A percentile compares a stretch with the other conserved stretches of the same genome.
Evolutionary conservation across 768 basidiomycete species (phyloP).

Genomic region (Mycena capillaripes): DNA sequence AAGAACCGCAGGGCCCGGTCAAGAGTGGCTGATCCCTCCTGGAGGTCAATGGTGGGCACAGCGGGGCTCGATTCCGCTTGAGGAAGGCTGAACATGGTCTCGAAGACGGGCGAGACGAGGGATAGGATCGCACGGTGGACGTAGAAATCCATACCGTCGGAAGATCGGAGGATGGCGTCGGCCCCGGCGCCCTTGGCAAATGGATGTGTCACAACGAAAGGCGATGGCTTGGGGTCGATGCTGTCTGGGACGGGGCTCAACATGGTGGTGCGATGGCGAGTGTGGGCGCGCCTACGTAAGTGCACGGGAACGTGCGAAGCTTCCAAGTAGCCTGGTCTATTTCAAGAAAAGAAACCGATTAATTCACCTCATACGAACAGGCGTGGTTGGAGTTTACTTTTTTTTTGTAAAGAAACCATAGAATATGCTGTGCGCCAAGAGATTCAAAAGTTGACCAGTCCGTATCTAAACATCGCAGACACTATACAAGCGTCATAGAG

Average conservation of each 20-base stretch:
- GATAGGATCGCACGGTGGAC: conserved; percentile 35
- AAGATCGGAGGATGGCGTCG: conserved; percentile 16
- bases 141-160: conserved; percentile 36
- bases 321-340: too few species aligned
- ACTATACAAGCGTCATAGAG: too few species aligned
- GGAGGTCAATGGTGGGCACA: neutral
- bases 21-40: neutral
- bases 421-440: too few species aligned
- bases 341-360: too few species aligned
- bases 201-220: neutral
- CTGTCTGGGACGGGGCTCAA: neutral
- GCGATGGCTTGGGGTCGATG: neutral
- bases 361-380: too few species aligned
- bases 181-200: neutral
- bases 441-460: too few species aligned
- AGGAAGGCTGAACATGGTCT: conserved; percentile 37
- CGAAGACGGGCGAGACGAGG: conserved; percentile 39
- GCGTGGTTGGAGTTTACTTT: too few species aligned
- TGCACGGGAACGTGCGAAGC: too few species aligned
- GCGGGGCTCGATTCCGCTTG: conserved; percentile 3
- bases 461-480: too few species aligned
- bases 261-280: neutral
- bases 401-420: too few species aligned
- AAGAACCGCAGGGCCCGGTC: neutral
- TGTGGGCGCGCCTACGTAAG: too few species aligned